Conservation (phyloP, 1,284 basidiomycete genomes). For the Violaceomyces palustris region DNA sequence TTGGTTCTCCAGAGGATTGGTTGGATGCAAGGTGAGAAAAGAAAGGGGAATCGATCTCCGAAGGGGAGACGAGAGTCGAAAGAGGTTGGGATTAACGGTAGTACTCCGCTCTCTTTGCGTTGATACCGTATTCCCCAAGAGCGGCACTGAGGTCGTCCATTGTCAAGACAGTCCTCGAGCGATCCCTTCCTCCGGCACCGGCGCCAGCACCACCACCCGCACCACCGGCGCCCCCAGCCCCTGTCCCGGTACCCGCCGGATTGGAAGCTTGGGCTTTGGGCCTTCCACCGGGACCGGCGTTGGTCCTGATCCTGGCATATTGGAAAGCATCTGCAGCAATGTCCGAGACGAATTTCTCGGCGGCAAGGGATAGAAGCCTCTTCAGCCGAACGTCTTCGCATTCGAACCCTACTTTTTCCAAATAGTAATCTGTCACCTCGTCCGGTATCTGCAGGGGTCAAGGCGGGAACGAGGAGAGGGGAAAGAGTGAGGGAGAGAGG, state of each 20-base stretch:
- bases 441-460: conserved; percentile 87
- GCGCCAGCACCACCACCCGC: conserved; percentile 3
- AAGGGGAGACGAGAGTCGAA: too few species aligned
- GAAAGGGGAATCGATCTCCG: too few species aligned
- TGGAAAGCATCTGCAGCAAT: conserved; percentile 96
- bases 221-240: conserved; percentile 8
- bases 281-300: conserved; percentile 54
- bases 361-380: conserved; percentile 85
- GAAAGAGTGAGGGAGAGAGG: not conserved
- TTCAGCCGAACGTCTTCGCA: conserved; percentile 72
- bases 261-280: conserved; percentile 15
- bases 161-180: conserved; percentile 89
- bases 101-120: conserved; percentile 46
- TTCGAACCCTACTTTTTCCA: conserved; percentile 93
- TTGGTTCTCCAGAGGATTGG: too few species aligned
- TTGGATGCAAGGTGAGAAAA: too few species aligned
- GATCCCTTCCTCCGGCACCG: conserved; percentile 58
- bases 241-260: conserved; percentile 1
- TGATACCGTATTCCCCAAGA: conserved; percentile 77
- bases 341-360: conserved; percentile 96
- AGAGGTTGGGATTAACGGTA: conserved; percentile 46
- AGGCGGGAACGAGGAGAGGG: not conserved
- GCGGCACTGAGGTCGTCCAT: conserved; percentile 96
- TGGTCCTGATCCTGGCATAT: conserved; percentile 84
- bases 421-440: conserved; percentile 95